Base-by-base conservation (phyloP, 306 rosid genomes). In the Gillenia trifoliata region DNA sequence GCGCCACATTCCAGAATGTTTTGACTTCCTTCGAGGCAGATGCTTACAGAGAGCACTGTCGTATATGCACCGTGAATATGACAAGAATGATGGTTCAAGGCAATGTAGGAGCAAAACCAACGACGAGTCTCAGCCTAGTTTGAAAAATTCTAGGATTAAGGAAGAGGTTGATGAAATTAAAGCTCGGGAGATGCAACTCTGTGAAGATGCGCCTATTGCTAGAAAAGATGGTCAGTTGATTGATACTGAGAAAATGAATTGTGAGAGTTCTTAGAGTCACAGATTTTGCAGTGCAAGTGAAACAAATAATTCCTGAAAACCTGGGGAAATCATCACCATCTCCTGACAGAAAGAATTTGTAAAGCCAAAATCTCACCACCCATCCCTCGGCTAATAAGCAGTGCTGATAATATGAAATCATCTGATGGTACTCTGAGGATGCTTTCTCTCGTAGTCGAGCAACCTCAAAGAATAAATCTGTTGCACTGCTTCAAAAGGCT, bases 21-120 rank as follows among this genome's bases (percentile, higher is more conserved):
- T 87, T 30, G 85, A 86, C 83, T 94, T 91, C 82, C 78, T 68
- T 69, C 85, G 88, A 72, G 96, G 97, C 62, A 94, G 73, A 86
- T 94, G 99, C 84, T n/a, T 64, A 74, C 54, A 90, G 97, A 17
- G 99, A 82, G 90, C 84, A 30, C 86, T 94, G 99, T 77, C 85
- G 76, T 94, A 85, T 77, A 31, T 72, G 78, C 99, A 94, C 89
- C 86, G 75, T 77, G 95, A 90, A 79, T 77, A 84, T 74, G 87
- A 76, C 33, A 87, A 68, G 86, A 90, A 63, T 82, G 82, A 87
- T 76, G 81, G 85, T 81, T 85, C 94, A 72, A 88, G 90, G 86
- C 77, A 65, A 52, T 74, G 75, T 40, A 83, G 81, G 83, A 83
- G 85, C 84, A n/a, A 90, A 85, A 73, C 90, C 77, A 57, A 81